These are phyloP conservation scores for Lasiosphaeris hirsuta DNA, from an alignment of 495 filamentous ascomycete species.

Conservation along the genomic window DNA sequence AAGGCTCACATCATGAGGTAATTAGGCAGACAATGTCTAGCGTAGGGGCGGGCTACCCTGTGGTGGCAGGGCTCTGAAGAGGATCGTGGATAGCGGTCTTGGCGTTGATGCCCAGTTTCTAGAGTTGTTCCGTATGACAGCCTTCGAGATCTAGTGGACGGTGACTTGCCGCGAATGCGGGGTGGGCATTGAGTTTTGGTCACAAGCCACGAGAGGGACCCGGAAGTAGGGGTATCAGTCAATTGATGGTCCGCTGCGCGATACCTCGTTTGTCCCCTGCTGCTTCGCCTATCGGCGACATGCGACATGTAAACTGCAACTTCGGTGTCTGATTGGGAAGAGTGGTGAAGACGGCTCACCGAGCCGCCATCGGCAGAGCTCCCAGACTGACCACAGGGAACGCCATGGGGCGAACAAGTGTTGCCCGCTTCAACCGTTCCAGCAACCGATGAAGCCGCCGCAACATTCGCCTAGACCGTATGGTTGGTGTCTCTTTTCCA, in stretches of 20 bases:
- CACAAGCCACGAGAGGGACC: background rate
- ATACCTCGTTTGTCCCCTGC: background rate
- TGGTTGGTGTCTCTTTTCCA: no score
- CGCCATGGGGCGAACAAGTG: background rate
- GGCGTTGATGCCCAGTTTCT: slow-evolving; percentile 3
- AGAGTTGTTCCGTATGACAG: background rate
- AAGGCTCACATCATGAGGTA: no score
- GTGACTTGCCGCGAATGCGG: background rate
- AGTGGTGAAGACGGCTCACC: background rate
- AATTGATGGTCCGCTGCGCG: no score
- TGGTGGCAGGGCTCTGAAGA: no score
- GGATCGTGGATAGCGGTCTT: background rate
- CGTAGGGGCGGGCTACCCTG: no score
- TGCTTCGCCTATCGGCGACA: background rate
- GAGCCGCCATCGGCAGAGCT: background rate
- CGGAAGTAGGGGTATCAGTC: no score
- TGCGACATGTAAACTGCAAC: background rate
- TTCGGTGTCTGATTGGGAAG: background rate
- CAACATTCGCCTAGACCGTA: no score
- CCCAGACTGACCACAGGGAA: background rate
- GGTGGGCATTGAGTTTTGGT: background rate
- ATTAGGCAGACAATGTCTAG: no score
- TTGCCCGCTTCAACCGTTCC: background rate
- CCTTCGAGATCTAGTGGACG: background rate
- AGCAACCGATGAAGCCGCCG: no score